Percentiles rank a stretch among this genome's conserved stretches.
Evolutionary conservation across 176 grass and related monocot species (phyloP).

Genomic region (Triticum aestivum): IWGSC_CS_RefSeq_v2.1 NC_057797.1:95324074-95324573

Average conservation of each 20-base stretch:
- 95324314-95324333: neutral
- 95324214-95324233: neutral
- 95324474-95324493: constrained; percentile 23
- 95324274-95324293: neutral
- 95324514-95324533: constrained; percentile 74
- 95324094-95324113: too few species aligned
- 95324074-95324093: neutral
- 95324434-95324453: neutral
- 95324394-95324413: neutral
- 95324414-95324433: neutral
- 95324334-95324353: neutral
- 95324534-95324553: constrained; percentile 80
- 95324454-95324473: neutral
- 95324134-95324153: neutral
- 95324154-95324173: neutral
- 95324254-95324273: neutral
- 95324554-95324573: neutral
- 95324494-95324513: constrained; percentile 44
- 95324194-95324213: neutral
- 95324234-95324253: neutral
- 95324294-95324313: neutral
- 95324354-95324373: neutral
- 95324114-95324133: neutral
- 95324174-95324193: neutral
- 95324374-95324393: neutral